Conservation (phyloP, 208 protist genomes). For the Phytomonas sp. region DNA sequence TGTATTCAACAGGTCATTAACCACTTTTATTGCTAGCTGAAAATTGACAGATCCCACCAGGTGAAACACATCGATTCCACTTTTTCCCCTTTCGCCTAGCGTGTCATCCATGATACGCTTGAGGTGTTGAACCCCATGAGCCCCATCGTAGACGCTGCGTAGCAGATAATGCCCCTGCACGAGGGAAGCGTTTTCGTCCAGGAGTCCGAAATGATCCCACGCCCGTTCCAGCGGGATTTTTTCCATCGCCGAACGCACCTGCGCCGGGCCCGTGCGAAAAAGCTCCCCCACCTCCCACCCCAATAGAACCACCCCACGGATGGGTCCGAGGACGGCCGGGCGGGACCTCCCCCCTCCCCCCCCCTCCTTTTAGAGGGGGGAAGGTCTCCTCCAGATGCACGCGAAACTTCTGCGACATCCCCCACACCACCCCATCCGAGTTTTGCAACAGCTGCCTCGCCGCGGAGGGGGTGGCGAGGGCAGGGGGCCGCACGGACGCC, state of each 20-base stretch:
- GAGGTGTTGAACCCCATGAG: background rate
- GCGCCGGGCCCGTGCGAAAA: background rate
- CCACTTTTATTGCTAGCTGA: constrained; percentile 14
- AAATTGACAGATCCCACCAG: constrained; percentile 27
- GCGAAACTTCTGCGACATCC: constrained; percentile 33
- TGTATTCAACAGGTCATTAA: constrained; percentile 10
- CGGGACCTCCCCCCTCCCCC: constrained; percentile 19
- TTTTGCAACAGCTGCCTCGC: constrained; percentile 31
- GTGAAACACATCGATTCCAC: constrained; percentile 16
- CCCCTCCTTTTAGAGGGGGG: no score
- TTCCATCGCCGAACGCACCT: constrained; percentile 7
- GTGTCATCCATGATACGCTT: background rate
- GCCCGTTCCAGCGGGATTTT: constrained; percentile 11
- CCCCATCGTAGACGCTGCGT: constrained; percentile 32
- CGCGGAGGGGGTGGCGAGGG: background rate
- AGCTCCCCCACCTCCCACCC: constrained; percentile 39
- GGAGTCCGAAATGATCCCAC: constrained; percentile 23
- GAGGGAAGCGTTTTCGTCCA: no score
- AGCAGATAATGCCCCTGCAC: constrained; percentile 29
- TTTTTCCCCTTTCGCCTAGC: background rate
- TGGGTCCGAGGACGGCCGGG: constrained; percentile 24
- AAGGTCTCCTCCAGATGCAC: constrained; percentile 35
- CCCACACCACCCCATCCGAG: constrained; percentile 41
- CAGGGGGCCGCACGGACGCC: constrained; percentile 3
- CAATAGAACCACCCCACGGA: constrained; percentile 51